A percentile compares a stretch with the other conserved stretches of the same genome.
Evolutionary conservation across 2,329 filamentous ascomycete species (phyloP).

Genomic region (Fusarium penzigii): DNA sequence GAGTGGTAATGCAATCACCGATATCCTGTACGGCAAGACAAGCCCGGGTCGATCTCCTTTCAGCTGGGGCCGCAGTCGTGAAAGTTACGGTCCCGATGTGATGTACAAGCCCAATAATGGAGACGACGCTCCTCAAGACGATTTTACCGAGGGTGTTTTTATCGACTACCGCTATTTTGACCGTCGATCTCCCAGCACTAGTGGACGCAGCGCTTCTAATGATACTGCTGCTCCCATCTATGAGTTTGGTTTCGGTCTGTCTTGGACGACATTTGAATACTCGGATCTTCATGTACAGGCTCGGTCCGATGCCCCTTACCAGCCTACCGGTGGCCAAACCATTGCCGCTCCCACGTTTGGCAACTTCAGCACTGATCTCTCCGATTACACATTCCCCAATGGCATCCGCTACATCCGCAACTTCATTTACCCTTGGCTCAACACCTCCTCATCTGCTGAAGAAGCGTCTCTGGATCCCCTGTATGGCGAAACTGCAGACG

Average conservation of each 20-base stretch:
- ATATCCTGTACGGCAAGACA: slow-evolving; percentile 80
- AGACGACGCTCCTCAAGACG: slow-evolving; percentile 63
- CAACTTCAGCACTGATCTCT: slow-evolving; percentile 61
- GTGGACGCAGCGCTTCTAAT: slow-evolving; percentile 15
- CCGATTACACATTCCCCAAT: slow-evolving; percentile 69
- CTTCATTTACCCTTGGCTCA: slow-evolving; percentile 73
- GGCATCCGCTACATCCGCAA: slow-evolving; percentile 51
- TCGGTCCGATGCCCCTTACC: slow-evolving; percentile 52
- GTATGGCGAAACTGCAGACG: slow-evolving; percentile 59
- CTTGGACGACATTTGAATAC: slow-evolving; percentile 78
- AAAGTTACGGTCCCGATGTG: slow-evolving; percentile 70
- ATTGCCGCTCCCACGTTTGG: slow-evolving; percentile 64
- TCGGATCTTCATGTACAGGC: slow-evolving; percentile 63
- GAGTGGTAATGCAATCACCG: slow-evolving; percentile 74
- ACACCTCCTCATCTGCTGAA: slow-evolving; percentile 58
- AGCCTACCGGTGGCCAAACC: slow-evolving; percentile 62
- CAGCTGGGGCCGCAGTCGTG: slow-evolving; percentile 69
- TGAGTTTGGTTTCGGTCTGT: slow-evolving; percentile 80
- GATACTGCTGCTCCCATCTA: slow-evolving; percentile 61
- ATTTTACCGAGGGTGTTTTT: slow-evolving; percentile 77
- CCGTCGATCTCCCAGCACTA: slow-evolving; percentile 42
- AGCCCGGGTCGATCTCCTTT: slow-evolving; percentile 82
- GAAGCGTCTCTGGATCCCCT: slow-evolving; percentile 58
- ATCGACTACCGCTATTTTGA: slow-evolving; percentile 75
- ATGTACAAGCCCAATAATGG: slow-evolving; percentile 70